phyloP scores from a whole-genome alignment of 805 yeast genomes.

The Sungouiozyma intestinalis region DNA sequence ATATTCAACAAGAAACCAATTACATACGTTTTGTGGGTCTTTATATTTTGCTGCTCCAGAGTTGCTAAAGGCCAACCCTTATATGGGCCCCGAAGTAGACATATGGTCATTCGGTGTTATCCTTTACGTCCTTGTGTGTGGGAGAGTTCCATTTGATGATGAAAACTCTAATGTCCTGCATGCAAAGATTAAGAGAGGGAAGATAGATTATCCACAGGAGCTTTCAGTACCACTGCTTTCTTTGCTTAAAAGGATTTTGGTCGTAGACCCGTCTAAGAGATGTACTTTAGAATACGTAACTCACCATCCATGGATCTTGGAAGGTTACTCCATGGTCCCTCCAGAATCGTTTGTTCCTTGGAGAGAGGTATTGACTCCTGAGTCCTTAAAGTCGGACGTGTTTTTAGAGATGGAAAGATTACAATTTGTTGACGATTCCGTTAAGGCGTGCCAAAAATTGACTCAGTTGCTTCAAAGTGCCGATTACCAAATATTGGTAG shows the following conservation, averaged over 20 bases:
- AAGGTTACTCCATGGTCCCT: constrained; percentile 63
- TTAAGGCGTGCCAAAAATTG: constrained; percentile 45
- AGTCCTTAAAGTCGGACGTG: constrained; percentile 40
- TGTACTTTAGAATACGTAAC: constrained; percentile 70
- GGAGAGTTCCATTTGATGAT: constrained; percentile 97
- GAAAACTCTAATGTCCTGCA: constrained; percentile 84
- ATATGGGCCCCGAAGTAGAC: constrained; percentile 94
- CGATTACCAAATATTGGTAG: constrained; percentile 24
- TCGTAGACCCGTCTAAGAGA: constrained; percentile 75
- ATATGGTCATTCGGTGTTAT: constrained; percentile 98
- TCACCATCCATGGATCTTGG: constrained; percentile 87
- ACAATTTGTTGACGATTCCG: constrained; percentile 59
- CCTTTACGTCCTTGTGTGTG: constrained; percentile 86
- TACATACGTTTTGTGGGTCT: constrained; percentile 94
- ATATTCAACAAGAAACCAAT: constrained; percentile 55
- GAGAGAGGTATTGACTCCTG: constrained; percentile 50
- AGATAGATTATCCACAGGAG: constrained; percentile 79
- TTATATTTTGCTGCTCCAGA: constrained; percentile 98
- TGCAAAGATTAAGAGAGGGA: constrained; percentile 84
- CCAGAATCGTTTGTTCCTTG: constrained; percentile 57
- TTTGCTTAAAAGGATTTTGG: constrained; percentile 75
- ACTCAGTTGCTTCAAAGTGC: constrained; percentile 48
- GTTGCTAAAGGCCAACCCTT: constrained; percentile 80
- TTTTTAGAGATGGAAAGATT: constrained; percentile 63
- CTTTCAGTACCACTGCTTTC: constrained; percentile 71